Percentiles rank a stretch among this genome's conserved stretches.
These are phyloP conservation scores for Pseudogymnoascus pannorum DNA, from an alignment of 2,329 filamentous ascomycete species.

Conservation along the genomic window DNA sequence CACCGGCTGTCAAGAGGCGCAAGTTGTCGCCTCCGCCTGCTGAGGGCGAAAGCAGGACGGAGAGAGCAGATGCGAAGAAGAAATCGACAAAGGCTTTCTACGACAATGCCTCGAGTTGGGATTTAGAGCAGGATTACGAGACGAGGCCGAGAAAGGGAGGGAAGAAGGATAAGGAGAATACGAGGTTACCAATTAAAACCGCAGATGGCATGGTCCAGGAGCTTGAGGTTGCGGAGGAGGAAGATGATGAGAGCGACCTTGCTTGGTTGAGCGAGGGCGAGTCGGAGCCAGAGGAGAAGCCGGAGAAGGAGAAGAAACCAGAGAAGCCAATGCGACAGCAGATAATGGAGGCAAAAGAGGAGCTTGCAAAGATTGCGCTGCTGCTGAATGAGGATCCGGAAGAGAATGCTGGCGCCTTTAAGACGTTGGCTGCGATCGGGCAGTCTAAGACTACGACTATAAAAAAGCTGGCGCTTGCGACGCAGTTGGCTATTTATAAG, in stretches of 20 bases:
- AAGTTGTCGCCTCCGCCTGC: slow-evolving; percentile 49
- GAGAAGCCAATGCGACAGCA: slow-evolving; percentile 69
- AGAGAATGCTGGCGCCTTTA: slow-evolving; percentile 75
- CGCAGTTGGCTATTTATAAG: slow-evolving; percentile 86
- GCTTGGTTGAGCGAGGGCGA: slow-evolving; percentile 55
- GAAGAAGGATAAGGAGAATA: slow-evolving; percentile 64
- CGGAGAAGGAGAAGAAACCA: slow-evolving; percentile 45
- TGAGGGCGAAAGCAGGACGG: slow-evolving; percentile 27
- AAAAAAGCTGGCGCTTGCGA: slow-evolving; percentile 77
- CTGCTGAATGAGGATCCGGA: slow-evolving; percentile 88
- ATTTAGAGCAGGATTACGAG: slow-evolving; percentile 89
- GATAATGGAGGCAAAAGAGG: slow-evolving; percentile 82
- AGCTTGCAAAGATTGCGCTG: slow-evolving; percentile 74
- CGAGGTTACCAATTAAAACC: slow-evolving; percentile 79
- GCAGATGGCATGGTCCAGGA: slow-evolving; percentile 66
- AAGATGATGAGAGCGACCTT: slow-evolving; percentile 51
- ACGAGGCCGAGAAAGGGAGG: slow-evolving; percentile 65
- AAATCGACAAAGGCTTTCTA: slow-evolving; percentile 43
- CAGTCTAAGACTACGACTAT: slow-evolving; percentile 64
- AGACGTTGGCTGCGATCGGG: slow-evolving; percentile 66
- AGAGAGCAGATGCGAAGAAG: slow-evolving; percentile 14
- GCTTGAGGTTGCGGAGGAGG: slow-evolving; percentile 39
- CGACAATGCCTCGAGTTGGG: slow-evolving; percentile 72
- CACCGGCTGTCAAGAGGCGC: slow-evolving; percentile 43
- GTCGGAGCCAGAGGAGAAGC: slow-evolving; percentile 41